phyloP scores from a whole-genome alignment of 768 basidiomycete genomes.

The Sporobolomyces roseus region DNA sequence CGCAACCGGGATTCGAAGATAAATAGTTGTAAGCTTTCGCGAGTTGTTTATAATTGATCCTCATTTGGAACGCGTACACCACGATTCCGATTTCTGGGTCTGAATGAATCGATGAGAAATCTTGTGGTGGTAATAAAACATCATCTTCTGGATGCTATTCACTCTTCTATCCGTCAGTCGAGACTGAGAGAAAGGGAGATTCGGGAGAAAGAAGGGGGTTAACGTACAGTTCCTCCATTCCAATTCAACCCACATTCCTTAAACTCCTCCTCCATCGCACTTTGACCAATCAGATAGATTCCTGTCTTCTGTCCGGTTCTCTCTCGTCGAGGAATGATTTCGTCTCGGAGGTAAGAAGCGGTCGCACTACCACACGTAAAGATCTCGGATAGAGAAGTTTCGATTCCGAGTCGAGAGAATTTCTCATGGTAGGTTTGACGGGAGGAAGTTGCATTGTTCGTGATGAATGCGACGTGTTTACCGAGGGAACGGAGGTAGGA shows the following conservation, averaged over 20 bases:
- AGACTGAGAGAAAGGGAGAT: too few relatives aligned
- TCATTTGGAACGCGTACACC: slow-evolving; percentile 77
- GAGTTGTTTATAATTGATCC: slow-evolving; percentile 85
- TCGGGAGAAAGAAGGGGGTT: too few relatives aligned
- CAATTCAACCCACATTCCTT: slow-evolving; percentile 73
- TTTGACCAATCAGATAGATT: slow-evolving; percentile 92
- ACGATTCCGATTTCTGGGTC: slow-evolving; percentile 81
- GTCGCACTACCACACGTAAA: slow-evolving; percentile 87
- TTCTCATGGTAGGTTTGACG: slow-evolving; percentile 77
- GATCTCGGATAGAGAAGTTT: slow-evolving; percentile 69
- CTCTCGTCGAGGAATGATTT: slow-evolving; percentile 54
- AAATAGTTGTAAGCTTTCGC: slow-evolving; percentile 90
- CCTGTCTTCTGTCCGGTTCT: slow-evolving; percentile 72
- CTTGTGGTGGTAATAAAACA: slow-evolving; percentile 65
- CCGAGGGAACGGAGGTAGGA: slow-evolving; percentile 13
- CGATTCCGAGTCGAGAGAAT: slow-evolving; percentile 51
- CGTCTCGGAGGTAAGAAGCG: slow-evolving; percentile 75
- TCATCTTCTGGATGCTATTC: slow-evolving; percentile 82
- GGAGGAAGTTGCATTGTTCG: slow-evolving; percentile 89
- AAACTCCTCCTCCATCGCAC: slow-evolving; percentile 85
- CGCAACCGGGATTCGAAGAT: slow-evolving; percentile 57
- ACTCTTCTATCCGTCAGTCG: too few relatives aligned
- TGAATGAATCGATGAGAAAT: slow-evolving; percentile 55
- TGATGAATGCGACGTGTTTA: slow-evolving; percentile 71
- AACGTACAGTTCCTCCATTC: slow-evolving; percentile 75